Conservation (phyloP, 2,329 filamentous ascomycete species). For the Stachybotrys elegans region DNA sequence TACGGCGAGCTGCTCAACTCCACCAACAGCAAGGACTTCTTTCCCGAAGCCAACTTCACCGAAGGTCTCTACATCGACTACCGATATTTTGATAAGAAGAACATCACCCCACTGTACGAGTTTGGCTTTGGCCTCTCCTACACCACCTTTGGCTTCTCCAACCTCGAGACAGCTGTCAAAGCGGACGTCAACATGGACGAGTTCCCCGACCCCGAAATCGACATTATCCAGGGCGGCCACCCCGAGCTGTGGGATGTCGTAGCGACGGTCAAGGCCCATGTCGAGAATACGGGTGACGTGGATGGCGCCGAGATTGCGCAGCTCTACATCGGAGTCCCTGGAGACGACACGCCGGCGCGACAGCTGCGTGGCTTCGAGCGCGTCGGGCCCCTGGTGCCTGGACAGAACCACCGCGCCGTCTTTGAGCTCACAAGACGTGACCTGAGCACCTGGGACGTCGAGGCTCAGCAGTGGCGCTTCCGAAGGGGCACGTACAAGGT, state of each 20-base stretch:
- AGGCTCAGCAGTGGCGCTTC: slow-evolving; percentile 55
- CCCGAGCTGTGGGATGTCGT: slow-evolving; percentile 2
- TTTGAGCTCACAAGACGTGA: slow-evolving; percentile 58
- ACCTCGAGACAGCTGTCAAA: neutral
- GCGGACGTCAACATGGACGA: neutral
- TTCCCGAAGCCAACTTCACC: slow-evolving; percentile 58
- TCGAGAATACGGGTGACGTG: slow-evolving; percentile 58
- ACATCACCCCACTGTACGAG: slow-evolving; percentile 65
- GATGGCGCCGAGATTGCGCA: slow-evolving; percentile 48
- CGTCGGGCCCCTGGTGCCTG: slow-evolving; percentile 16
- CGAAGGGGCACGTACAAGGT: slow-evolving; percentile 38
- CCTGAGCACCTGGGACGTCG: slow-evolving; percentile 61
- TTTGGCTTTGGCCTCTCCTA: slow-evolving; percentile 78
- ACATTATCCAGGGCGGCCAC: neutral
- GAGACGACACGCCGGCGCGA: slow-evolving; percentile 41
- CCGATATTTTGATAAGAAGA: slow-evolving; percentile 70
- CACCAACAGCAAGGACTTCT: slow-evolving; percentile 10
- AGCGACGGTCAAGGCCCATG: slow-evolving; percentile 32
- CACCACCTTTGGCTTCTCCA: slow-evolving; percentile 55
- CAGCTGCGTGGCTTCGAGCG: slow-evolving; percentile 63
- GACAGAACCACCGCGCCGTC: slow-evolving; percentile 32
- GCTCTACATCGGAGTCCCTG: slow-evolving; percentile 56
- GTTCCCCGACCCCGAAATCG: neutral
- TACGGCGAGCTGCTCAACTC: slow-evolving; percentile 42
- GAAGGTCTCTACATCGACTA: slow-evolving; percentile 76